Evolutionary conservation across 192 early-diverging fungal genomes (phyloP), one percentile per base, ranked within the genome.

Genomic region (Coemansia sp.): DNA sequence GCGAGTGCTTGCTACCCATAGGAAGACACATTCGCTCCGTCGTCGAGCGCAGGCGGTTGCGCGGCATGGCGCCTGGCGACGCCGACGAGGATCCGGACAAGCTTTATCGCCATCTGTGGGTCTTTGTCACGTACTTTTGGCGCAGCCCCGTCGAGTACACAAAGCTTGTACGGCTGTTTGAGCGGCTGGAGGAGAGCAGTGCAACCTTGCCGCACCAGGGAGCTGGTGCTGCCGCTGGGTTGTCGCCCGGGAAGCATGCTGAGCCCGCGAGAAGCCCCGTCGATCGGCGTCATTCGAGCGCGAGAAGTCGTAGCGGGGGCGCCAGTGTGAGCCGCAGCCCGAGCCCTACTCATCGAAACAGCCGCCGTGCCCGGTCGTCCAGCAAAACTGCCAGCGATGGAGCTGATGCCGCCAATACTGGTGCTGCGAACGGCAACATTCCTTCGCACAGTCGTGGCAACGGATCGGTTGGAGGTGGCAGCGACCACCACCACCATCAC

Each of bases 121-220:
- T 86, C 64, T 90, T 84, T 81, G 87, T 80, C 61, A 84, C 86
- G 26, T 84, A 81, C 56, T 92, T 85, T 66, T 89, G 88, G 90
- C 86, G 88, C 20, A 74, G 72, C 49, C 62, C 82, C 26, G 74
- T 92, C 25, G 72, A 86, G 45, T 72, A 85, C 55, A 63, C 73
- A 20, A 71, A 87, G 67, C 49, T 89, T 39, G 68, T 82, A 68
- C 56, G 80, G 40, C 66, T 88, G 56, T 88, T 88, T 85, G 80
- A 79, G 57, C 68, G 84, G 25, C 52, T 84, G 49, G 75, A 86
- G 80, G 63, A 72, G 59, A 67, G 59, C 65, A 52, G 57, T 46
- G 18, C 61, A 64, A 56, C 72, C 2, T 55, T 57, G 30, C 65
- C 71, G 15, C 34, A 40, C 7, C 35, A 43, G 28, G 23, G 35